Base-by-base conservation (phyloP, 2,329 filamentous ascomycete genomes). In the Botryotinia narcissicola region DNA sequence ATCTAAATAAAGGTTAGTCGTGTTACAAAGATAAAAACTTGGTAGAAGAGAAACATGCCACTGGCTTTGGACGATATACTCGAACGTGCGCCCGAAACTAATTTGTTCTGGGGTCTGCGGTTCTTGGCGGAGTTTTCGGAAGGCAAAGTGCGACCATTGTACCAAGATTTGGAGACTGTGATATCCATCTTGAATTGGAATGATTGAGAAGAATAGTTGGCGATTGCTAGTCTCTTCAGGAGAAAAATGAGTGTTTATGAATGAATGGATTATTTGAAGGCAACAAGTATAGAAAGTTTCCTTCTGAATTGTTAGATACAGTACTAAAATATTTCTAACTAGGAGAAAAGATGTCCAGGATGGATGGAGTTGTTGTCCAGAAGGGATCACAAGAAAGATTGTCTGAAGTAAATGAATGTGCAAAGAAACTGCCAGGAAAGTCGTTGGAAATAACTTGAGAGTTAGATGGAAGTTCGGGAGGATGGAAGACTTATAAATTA, bases 171-270 rank as follows among this genome's bases (percentile, higher is more conserved):
- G 5, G 35, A 20, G 4, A 57, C 1, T 12, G 35, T 69, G 37
- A 69, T 32, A 32, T 69, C 66, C 66, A 69, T 69, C 14, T 69
- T 44, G n/a, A 57, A 42, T 6, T 57, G 4, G n/a, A 37, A 25
- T 32, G 9, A 1, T 2, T 4, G 1, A 40, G 22, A 37, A 61
- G 25, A n/a, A 2, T 54, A 7, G 22, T 16, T n/a, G 12, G 12
- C n/a, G 4, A 3, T 14, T n/a, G 6, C 25, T n/a, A 12, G 6
- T 54, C 2, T 54, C 25, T 14, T 57, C 3, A 67, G 14, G 4
- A 54, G 3, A 14, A 14, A 57, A 40, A 40, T 5, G 5, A 32
- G 12, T 10, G 4, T 25, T 42, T 25, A 1, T 29, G 12, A 9
- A 10, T 4, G 3, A 32, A 8, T 12, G 64, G 22, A 32, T 29